phyloP scores from a whole-genome alignment of 202 grass and related monocot species.

The Dendrocalamus latiflorus region DNA sequence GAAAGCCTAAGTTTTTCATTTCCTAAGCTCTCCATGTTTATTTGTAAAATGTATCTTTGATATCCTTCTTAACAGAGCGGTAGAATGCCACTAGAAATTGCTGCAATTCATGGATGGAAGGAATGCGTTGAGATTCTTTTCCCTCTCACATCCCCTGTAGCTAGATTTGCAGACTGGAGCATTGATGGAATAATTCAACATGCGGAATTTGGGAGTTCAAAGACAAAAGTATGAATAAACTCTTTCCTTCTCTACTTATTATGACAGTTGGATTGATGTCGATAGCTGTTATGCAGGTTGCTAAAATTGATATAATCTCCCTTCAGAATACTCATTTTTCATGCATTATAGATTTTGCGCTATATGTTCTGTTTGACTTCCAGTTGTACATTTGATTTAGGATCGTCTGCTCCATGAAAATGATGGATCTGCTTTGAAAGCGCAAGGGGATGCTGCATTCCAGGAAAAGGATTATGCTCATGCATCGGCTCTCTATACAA shows the following conservation, averaged over 20 bases:
- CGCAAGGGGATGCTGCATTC: not conserved
- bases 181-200: conserved; percentile 13
- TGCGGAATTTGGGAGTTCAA: not conserved
- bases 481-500: not conserved
- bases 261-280: not conserved
- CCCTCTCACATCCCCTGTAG: not conserved
- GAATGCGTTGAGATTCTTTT: conserved; percentile 13
- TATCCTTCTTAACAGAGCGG: conserved; percentile 1
- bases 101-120: not conserved
- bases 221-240: not conserved
- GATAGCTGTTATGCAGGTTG: not conserved
- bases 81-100: not conserved
- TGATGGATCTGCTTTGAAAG: conserved; percentile 16
- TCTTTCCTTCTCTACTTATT: not conserved
- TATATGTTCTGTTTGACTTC: not conserved
- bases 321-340: not conserved
- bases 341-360: not conserved
- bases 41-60: not conserved
- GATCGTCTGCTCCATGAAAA: not conserved
- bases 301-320: not conserved
- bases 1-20: too few species aligned
- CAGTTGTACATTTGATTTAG: not conserved
- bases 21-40: not conserved
- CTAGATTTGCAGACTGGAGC: conserved; percentile 12
- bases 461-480: not conserved